Conservation (phyloP, 768 basidiomycete genomes). For the Strobilomyces dryophilus region DNA sequence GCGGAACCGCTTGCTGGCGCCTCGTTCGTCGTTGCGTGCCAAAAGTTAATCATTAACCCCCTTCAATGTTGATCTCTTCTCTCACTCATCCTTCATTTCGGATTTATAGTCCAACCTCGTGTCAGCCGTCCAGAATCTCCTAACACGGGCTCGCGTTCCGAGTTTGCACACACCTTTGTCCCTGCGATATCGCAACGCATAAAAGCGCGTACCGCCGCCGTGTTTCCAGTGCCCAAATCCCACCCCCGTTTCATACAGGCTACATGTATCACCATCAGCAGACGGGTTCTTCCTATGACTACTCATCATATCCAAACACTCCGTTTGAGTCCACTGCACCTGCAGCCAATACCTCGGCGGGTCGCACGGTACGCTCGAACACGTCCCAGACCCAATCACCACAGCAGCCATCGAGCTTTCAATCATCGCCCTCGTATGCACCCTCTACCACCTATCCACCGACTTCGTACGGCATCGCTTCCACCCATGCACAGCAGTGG, state of each 20-base stretch:
- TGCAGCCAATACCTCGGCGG: slow-evolving; percentile 28
- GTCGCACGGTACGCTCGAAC: slow-evolving; percentile 26
- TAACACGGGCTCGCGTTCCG: slow-evolving; percentile 28
- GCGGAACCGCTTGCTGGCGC: slow-evolving; percentile 26
- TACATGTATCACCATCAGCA: slow-evolving; percentile 53
- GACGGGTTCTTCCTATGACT: slow-evolving; percentile 47
- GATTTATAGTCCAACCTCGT: slow-evolving; percentile 35
- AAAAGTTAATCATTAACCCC: slow-evolving; percentile 33
- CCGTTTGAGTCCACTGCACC: slow-evolving; percentile 25
- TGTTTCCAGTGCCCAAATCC: slow-evolving; percentile 10
- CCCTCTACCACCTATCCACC: slow-evolving; percentile 28
- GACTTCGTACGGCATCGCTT: slow-evolving; percentile 26
- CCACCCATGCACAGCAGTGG: slow-evolving; percentile 37
- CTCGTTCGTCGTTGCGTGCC: slow-evolving; percentile 25
- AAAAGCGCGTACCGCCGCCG: slow-evolving; percentile 26
- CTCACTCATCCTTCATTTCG: slow-evolving; percentile 33
- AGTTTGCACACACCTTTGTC: slow-evolving; percentile 24
- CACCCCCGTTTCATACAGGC: slow-evolving; percentile 41
- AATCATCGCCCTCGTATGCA: slow-evolving; percentile 27
- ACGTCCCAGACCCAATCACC: slow-evolving; percentile 33
- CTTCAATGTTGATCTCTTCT: slow-evolving; percentile 33
- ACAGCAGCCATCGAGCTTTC: slow-evolving; percentile 25
- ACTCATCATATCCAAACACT: slow-evolving; percentile 38
- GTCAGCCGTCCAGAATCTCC: slow-evolving; percentile 27
- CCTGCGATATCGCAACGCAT: slow-evolving; percentile 28